Evolutionary conservation across 139 green algal genomes (phyloP).

Genomic region (Coelastrella sp.): DNA sequence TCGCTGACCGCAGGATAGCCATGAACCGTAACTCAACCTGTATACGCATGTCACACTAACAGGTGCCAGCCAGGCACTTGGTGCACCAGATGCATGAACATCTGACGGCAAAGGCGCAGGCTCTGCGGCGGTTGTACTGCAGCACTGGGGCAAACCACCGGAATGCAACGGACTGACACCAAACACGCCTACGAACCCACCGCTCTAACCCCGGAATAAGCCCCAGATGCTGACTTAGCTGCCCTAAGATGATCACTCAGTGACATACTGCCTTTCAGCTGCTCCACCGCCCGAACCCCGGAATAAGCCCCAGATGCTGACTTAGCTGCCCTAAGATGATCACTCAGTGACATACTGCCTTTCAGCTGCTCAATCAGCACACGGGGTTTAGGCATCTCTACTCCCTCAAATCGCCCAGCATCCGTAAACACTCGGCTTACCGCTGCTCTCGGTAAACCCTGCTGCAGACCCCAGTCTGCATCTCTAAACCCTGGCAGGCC

Average conservation of each 20-base stretch:
- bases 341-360: slow-evolving; percentile 9
- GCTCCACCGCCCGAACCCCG: background rate
- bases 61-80: too few relatives aligned
- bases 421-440: slow-evolving; percentile 12
- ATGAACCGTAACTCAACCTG: too few relatives aligned
- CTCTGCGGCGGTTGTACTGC: too few relatives aligned
- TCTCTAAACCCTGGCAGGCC: background rate
- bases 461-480: slow-evolving; percentile 3
- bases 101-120: too few relatives aligned
- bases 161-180: background rate
- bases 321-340: slow-evolving; percentile 17
- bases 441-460: background rate
- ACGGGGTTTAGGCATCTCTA: background rate
- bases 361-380: slow-evolving; percentile 12
- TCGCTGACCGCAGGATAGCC: too few relatives aligned
- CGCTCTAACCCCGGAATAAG: background rate
- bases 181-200: background rate
- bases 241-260: slow-evolving; percentile 14
- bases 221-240: background rate
- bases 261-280: slow-evolving; percentile 4
- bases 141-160: background rate
- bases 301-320: background rate
- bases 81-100: too few relatives aligned
- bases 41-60: too few relatives aligned
- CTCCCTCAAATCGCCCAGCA: background rate